These are phyloP conservation scores for Stachybotrys chlorohalonatus DNA, from an alignment of 2,329 filamentous ascomycete species.

Conservation along the genomic window DNA sequence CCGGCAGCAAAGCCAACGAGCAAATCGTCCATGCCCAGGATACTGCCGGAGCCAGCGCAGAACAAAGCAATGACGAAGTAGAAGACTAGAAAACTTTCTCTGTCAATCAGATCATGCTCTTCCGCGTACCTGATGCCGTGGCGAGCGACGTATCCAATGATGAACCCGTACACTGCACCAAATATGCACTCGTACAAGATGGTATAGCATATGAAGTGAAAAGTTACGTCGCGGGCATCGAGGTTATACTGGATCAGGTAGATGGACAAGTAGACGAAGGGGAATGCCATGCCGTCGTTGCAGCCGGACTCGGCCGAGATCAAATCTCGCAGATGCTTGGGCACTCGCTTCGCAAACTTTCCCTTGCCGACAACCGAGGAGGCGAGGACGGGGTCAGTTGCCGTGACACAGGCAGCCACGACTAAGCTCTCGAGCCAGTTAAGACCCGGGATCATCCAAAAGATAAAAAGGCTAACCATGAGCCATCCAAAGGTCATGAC, in stretches of 20 bases:
- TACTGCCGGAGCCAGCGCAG: slow-evolving; percentile 85
- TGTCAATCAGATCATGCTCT: slow-evolving; percentile 75
- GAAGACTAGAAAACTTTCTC: slow-evolving; percentile 96
- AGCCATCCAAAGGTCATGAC: slow-evolving; percentile 98
- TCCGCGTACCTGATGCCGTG: slow-evolving; percentile 87
- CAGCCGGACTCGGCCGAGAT: slow-evolving; percentile 95
- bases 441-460: slow-evolving; percentile 74
- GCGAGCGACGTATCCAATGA: slow-evolving; percentile 80
- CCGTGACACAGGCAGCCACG: slow-evolving; percentile 87
- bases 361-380: slow-evolving; percentile 98
- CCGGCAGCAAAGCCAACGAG: slow-evolving; percentile 91
- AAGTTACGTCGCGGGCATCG: slow-evolving; percentile 58
- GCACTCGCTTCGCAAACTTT: slow-evolving; percentile 95
- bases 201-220: slow-evolving; percentile 82
- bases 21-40: slow-evolving; percentile 86
- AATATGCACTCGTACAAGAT: slow-evolving; percentile 95
- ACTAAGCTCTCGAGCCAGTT: slow-evolving; percentile 86
- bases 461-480: slow-evolving; percentile 85
- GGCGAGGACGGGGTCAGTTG: slow-evolving; percentile 91
- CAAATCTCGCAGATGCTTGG: slow-evolving; percentile 92
- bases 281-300: slow-evolving; percentile 99
- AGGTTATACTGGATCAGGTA: slow-evolving; percentile 81
- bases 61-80: slow-evolving; percentile 97
- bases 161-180: slow-evolving; percentile 79
- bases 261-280: slow-evolving; percentile 86